Evolutionary conservation across 2,329 filamentous ascomycete genomes (phyloP).

Genomic region (Trichoderma sp.): DNA sequence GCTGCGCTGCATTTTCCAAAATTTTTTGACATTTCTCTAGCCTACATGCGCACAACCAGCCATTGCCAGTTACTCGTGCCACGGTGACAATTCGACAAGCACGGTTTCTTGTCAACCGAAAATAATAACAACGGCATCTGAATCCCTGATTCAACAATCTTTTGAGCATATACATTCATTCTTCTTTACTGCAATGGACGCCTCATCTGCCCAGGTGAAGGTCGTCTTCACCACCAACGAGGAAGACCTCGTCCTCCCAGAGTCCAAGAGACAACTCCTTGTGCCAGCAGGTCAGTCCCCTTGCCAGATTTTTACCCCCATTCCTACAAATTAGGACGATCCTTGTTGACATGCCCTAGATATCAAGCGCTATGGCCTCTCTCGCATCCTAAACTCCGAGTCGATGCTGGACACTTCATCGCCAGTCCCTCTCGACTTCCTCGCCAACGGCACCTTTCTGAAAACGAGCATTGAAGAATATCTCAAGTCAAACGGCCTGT

Average conservation of each 20-base stretch:
- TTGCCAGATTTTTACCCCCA: background rate
- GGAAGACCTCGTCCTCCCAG: conserved; percentile 59
- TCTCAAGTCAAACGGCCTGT: conserved; percentile 79
- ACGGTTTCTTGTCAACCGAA: background rate
- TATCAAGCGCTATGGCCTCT: conserved; percentile 67
- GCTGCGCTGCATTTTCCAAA: conserved; percentile 18
- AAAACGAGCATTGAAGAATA: conserved; percentile 88
- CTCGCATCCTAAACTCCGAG: conserved; percentile 67
- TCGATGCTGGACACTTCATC: conserved; percentile 63
- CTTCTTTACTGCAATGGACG: conserved; percentile 29
- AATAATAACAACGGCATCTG: background rate
- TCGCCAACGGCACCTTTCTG: conserved; percentile 90
- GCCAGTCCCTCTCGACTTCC: conserved; percentile 84
- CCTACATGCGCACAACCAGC: background rate
- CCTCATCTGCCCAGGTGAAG: conserved; percentile 55
- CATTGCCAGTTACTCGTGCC: background rate
- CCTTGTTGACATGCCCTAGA: conserved; percentile 39
- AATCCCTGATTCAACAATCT: too few relatives aligned
- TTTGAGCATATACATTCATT: background rate
- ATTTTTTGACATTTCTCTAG: conserved; percentile 4
- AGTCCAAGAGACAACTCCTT: conserved; percentile 59
- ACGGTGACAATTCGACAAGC: background rate
- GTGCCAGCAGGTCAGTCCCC: conserved; percentile 53
- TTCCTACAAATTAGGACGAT: too few relatives aligned
- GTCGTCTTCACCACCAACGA: conserved; percentile 66